Percentiles rank a stretch among this genome's conserved stretches.
Evolutionary conservation across 768 basidiomycete species (phyloP).

Genomic region (Scleroderma citrinum): DNA sequence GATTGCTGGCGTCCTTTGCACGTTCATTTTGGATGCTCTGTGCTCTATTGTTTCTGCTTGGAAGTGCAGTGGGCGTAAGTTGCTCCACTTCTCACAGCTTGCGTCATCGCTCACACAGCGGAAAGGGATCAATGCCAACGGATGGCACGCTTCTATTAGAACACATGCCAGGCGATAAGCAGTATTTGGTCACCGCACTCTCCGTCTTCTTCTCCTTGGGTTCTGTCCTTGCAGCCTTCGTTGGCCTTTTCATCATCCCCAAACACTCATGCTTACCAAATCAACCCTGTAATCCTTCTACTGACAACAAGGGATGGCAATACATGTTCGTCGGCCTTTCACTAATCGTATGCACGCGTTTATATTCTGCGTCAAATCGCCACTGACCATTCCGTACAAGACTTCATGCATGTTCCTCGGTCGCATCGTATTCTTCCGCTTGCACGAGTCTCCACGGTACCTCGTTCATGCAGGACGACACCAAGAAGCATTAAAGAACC

Average conservation of each 20-base stretch:
- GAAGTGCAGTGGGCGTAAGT: constrained; percentile 88
- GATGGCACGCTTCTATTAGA: constrained; percentile 91
- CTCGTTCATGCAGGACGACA: constrained; percentile 85
- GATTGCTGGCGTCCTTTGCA: constrained; percentile 70
- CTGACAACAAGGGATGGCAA: constrained; percentile 84
- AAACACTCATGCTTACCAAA: constrained; percentile 54
- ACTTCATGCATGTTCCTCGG: constrained; percentile 83
- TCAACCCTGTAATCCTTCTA: constrained; percentile 56
- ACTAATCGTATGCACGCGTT: constrained; percentile 63
- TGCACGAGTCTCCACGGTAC: constrained; percentile 93
- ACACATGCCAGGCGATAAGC: constrained; percentile 87
- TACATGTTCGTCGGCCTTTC: constrained; percentile 74
- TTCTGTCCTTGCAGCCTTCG: constrained; percentile 76
- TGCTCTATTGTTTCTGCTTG: constrained; percentile 75
- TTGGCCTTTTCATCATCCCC: constrained; percentile 78
- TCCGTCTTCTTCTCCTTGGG: constrained; percentile 97
- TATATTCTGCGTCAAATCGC: constrained; percentile 1
- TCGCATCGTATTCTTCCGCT: constrained; percentile 83
- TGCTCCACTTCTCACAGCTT: background rate
- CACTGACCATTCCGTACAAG: constrained; percentile 35
- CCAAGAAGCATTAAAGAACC: constrained; percentile 75
- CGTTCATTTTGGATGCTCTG: constrained; percentile 67
- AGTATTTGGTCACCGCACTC: constrained; percentile 86
- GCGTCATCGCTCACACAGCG: constrained; percentile 1
- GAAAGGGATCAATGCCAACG: constrained; percentile 90